These are phyloP conservation scores for Mycena leptocephala DNA, from an alignment of 768 basidiomycete genomes.

Conservation along the genomic window DNA sequence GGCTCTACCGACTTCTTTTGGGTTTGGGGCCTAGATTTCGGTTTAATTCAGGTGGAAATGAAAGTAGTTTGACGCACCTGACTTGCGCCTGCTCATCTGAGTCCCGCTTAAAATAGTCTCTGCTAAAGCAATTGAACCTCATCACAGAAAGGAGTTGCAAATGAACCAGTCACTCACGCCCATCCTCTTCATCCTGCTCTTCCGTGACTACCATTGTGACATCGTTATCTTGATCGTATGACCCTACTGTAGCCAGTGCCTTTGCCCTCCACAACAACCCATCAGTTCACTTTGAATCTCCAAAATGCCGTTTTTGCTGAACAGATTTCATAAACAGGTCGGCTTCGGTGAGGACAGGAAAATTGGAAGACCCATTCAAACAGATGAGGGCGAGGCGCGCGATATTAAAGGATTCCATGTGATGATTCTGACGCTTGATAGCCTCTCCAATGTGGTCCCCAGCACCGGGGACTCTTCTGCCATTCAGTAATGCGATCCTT, in stretches of 20 bases:
- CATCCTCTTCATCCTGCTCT: not conserved
- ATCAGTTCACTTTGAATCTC: conserved; percentile 12
- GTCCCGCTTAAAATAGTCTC: not conserved
- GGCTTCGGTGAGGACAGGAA: not conserved
- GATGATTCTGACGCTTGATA: not conserved
- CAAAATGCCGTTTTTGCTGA: conserved; percentile 8
- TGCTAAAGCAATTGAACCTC: no score
- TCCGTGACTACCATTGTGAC: not conserved
- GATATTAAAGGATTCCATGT: not conserved
- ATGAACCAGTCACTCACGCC: no score
- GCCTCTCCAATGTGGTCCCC: not conserved
- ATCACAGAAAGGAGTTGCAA: no score
- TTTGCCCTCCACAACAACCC: not conserved
- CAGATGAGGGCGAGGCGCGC: not conserved
- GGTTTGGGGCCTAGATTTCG: no score
- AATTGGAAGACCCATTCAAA: not conserved
- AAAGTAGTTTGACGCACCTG: no score
- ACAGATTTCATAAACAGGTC: conserved; percentile 12
- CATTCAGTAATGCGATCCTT: not conserved
- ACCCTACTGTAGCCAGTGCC: not conserved
- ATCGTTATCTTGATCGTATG: not conserved
- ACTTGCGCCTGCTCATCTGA: not conserved
- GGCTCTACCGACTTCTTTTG: no score
- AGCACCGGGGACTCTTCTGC: not conserved
- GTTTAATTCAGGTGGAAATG: no score